A percentile compares a stretch with the other conserved stretches of the same genome.
Conservation (phyloP, 129 eudicot species). For the Flaveria linearis region DNA sequence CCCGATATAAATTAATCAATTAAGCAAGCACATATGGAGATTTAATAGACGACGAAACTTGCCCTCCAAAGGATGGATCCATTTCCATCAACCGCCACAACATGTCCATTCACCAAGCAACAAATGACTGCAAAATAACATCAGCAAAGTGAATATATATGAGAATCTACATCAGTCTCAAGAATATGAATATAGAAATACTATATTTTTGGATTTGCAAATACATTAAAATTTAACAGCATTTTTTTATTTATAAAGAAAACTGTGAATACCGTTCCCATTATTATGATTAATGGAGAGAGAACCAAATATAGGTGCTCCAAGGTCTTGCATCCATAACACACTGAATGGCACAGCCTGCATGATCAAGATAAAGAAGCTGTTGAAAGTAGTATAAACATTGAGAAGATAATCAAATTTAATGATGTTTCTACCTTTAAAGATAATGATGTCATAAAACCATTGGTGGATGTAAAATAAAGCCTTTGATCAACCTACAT, state of each 20-base stretch:
- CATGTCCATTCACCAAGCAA: constrained; percentile 76
- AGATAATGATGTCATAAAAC: constrained; percentile 65
- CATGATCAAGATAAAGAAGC: constrained; percentile 20
- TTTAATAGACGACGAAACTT: constrained; percentile 8
- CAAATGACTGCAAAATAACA: constrained; percentile 63
- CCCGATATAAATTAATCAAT: not conserved
- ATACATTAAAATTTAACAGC: not conserved
- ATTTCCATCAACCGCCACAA: constrained; percentile 50
- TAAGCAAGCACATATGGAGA: not conserved
- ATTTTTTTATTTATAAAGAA: not conserved
- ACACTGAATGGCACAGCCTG: constrained; percentile 52
- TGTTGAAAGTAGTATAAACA: constrained; percentile 11
- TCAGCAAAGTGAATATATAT: not conserved
- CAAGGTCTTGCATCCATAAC: constrained; percentile 74
- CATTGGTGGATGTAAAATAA: constrained; percentile 85
- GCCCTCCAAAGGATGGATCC: constrained; percentile 89
- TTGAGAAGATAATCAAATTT: not conserved
- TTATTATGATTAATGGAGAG: constrained; percentile 49
- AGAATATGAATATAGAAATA: not conserved
- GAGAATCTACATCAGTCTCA: not conserved
- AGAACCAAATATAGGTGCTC: constrained; percentile 91
- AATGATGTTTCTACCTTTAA: constrained; percentile 40
- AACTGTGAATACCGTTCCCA: constrained; percentile 52
- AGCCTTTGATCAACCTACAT: constrained; percentile 61
- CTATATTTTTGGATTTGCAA: not conserved